A percentile compares a stretch with the other conserved stretches of the same genome.
These are phyloP conservation scores for Zasmidium citrigriseum DNA, from an alignment of 2,329 filamentous ascomycete species.

Conservation along the genomic window DNA sequence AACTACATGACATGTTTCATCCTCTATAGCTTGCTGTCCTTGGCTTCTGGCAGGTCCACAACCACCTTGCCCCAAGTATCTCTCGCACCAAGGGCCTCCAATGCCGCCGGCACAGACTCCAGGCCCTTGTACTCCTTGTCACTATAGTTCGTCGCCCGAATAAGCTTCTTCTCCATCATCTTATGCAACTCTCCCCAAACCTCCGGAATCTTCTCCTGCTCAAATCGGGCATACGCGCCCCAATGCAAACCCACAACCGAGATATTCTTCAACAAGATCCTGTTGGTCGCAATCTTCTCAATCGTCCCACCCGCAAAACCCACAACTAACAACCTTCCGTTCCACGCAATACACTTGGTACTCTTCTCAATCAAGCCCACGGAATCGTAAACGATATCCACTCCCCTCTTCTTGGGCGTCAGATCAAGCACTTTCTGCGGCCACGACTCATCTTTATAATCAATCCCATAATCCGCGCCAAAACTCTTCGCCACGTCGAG, in stretches of 20 bases:
- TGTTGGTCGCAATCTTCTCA: constrained; percentile 90
- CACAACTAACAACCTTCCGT: constrained; percentile 81
- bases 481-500: constrained; percentile 75
- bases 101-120: constrained; percentile 73
- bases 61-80: constrained; percentile 97
- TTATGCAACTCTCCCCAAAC: constrained; percentile 85
- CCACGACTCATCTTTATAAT: constrained; percentile 69
- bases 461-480: constrained; percentile 80
- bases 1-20: not conserved
- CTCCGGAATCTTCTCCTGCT: constrained; percentile 66
- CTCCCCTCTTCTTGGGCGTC: constrained; percentile 70
- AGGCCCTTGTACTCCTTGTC: constrained; percentile 82
- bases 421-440: constrained; percentile 72
- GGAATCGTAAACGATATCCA: constrained; percentile 94
- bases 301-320: constrained; percentile 86
- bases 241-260: constrained; percentile 87
- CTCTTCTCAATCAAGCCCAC: constrained; percentile 86
- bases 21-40: constrained; percentile 43
- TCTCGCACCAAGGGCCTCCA: constrained; percentile 74
- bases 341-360: constrained; percentile 92
- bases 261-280: constrained; percentile 91
- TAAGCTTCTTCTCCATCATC: constrained; percentile 75
- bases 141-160: constrained; percentile 77
- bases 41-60: constrained; percentile 74
- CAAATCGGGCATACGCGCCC: constrained; percentile 77